A percentile compares a stretch with the other conserved stretches of the same genome.
Conservation (phyloP, 768 basidiomycete species). For the Suillus luteus region DNA sequence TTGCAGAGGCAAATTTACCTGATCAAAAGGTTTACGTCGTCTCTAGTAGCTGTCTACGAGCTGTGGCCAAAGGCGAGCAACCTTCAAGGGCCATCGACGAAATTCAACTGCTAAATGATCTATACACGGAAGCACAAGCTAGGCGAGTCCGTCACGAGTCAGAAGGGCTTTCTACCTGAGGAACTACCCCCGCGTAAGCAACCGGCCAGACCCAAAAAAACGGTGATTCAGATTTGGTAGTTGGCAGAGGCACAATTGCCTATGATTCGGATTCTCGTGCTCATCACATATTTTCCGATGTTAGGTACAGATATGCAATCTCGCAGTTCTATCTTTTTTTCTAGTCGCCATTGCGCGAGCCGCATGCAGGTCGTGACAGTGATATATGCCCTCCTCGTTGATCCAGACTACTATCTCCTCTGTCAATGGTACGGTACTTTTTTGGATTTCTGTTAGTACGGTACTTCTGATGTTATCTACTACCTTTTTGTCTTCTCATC, state of each 20-base stretch:
- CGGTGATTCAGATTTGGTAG: neutral
- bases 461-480: neutral
- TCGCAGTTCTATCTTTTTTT: neutral
- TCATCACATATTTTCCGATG: neutral
- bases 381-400: neutral
- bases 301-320: neutral
- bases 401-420: neutral
- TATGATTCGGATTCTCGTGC: neutral
- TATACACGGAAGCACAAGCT: slow-evolving; percentile 13
- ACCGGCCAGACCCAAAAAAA: neutral
- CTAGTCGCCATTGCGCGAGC: neutral
- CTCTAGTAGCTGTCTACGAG: slow-evolving; percentile 16
- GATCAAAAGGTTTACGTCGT: slow-evolving; percentile 25
- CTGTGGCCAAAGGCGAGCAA: slow-evolving; percentile 11
- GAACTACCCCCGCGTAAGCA: neutral
- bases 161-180: neutral
- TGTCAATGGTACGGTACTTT: neutral
- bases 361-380: neutral
- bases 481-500: neutral
- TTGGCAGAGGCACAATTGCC: neutral
- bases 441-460: neutral
- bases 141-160: slow-evolving; percentile 7
- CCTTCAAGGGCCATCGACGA: slow-evolving; percentile 18
- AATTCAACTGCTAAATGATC: slow-evolving; percentile 16
- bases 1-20: slow-evolving; percentile 19